These are phyloP conservation scores for Candida succiphila DNA, from an alignment of 805 yeast species.

Conservation along the genomic window DNA sequence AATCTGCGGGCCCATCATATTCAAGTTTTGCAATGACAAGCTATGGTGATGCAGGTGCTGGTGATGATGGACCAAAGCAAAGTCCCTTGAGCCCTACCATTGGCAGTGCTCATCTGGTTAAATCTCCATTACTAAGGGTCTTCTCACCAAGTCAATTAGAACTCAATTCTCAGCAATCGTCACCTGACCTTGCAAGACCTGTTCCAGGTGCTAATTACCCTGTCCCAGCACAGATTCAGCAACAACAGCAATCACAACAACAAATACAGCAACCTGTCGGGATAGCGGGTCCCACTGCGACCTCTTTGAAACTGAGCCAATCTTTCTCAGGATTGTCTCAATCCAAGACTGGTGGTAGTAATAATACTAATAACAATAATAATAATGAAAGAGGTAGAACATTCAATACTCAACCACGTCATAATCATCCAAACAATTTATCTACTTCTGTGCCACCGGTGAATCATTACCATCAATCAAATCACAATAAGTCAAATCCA, in stretches of 20 bases:
- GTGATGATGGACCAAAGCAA: not conserved
- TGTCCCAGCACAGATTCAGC: not conserved
- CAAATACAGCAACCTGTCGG: not conserved
- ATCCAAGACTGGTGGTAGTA: too few species aligned
- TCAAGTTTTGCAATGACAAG: slow-evolving; percentile 3
- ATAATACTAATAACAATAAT: too few species aligned
- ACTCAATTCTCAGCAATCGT: not conserved
- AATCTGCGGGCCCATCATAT: slow-evolving; percentile 33
- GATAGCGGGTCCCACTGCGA: too few species aligned
- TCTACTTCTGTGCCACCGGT: slow-evolving; percentile 16
- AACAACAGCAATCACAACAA: slow-evolving; percentile 1
- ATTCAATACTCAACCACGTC: not conserved
- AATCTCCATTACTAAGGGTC: slow-evolving; percentile 1
- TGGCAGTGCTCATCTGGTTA: not conserved
- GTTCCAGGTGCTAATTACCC: slow-evolving; percentile 7
- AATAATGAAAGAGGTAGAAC: not conserved
- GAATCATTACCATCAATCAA: not conserved
- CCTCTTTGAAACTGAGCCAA: slow-evolving; percentile 19
- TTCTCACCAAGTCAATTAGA: slow-evolving; percentile 1
- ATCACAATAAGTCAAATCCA: not conserved
- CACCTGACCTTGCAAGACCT: not conserved
- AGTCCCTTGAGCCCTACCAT: not conserved
- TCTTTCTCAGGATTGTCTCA: too few species aligned
- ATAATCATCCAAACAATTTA: not conserved
- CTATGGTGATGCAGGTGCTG: not conserved